Evolutionary conservation across 768 basidiomycete species (phyloP).

Genomic region (Sporobolomyces phaffii): DNA sequence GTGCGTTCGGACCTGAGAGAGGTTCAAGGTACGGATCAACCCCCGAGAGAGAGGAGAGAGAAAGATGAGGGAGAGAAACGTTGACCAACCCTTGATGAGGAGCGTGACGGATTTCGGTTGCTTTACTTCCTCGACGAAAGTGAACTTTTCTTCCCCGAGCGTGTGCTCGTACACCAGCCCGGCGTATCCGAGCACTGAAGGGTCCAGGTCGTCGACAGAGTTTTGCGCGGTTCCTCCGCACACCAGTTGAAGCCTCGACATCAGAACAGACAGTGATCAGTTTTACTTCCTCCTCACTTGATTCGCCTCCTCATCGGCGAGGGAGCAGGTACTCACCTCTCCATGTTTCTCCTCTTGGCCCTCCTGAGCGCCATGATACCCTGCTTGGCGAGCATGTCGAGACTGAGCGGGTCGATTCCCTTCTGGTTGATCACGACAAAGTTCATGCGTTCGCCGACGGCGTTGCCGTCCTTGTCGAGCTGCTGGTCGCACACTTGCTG

Average conservation of each 20-base stretch:
- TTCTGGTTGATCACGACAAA: slow-evolving; percentile 99
- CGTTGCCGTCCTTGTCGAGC: slow-evolving; percentile 56
- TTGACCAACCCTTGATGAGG: slow-evolving; percentile 90
- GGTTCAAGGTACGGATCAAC: no score
- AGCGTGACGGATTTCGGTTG: slow-evolving; percentile 91
- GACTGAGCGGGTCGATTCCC: slow-evolving; percentile 92
- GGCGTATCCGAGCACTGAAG: slow-evolving; percentile 89
- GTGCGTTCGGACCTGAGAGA: slow-evolving; percentile 68
- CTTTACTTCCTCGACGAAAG: slow-evolving; percentile 94
- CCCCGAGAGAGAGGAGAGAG: not conserved
- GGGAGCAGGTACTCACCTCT: slow-evolving; percentile 57
- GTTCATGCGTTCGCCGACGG: slow-evolving; percentile 55
- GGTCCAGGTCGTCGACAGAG: slow-evolving; percentile 90
- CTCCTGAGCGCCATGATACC: slow-evolving; percentile 89
- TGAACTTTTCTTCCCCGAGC: slow-evolving; percentile 96
- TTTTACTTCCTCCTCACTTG: no score
- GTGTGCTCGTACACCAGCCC: slow-evolving; percentile 99
- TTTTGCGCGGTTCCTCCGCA: slow-evolving; percentile 95
- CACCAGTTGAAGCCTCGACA: slow-evolving; percentile 74
- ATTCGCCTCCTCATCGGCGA: not conserved
- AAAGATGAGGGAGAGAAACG: not conserved
- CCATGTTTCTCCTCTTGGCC: slow-evolving; percentile 98
- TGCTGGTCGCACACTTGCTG: slow-evolving; percentile 91
- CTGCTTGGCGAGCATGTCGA: slow-evolving; percentile 93
- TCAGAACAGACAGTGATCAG: no score